phyloP scores from a whole-genome alignment of 306 rosid genomes.

The Chamaecrista fasciculata region DNA sequence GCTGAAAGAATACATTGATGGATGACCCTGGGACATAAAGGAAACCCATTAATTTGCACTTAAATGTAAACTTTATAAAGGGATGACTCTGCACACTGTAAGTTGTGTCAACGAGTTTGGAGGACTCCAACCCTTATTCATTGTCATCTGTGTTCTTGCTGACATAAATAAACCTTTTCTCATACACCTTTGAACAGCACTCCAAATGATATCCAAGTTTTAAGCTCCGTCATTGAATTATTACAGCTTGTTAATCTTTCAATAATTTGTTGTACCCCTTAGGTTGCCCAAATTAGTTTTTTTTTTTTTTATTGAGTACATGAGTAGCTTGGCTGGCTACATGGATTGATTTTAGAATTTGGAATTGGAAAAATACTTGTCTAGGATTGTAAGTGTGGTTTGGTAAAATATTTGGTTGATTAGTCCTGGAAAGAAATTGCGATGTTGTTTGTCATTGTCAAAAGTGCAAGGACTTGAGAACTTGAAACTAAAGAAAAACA shows the following conservation, averaged over 20 bases:
- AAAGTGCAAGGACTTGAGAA: not conserved
- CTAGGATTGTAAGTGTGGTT: not conserved
- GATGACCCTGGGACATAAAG: not conserved
- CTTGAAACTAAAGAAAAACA: not conserved
- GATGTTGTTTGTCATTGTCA: constrained; percentile 1
- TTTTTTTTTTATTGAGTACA: not conserved
- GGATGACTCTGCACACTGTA: not conserved
- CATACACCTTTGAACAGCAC: not conserved
- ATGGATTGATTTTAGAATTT: not conserved
- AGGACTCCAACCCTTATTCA: not conserved
- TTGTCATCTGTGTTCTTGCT: not conserved
- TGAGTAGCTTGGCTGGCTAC: not conserved
- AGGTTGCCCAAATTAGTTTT: not conserved
- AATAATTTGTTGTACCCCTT: constrained; percentile 1
- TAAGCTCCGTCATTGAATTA: not conserved
- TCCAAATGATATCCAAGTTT: constrained; percentile 1
- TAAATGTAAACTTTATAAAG: not conserved
- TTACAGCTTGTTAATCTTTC: not conserved
- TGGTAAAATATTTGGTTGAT: not conserved
- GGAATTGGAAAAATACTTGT: not conserved
- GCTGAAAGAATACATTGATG: not conserved
- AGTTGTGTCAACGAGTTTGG: not conserved
- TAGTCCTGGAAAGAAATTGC: not conserved
- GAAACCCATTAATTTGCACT: constrained; percentile 18
- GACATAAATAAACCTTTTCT: not conserved